Evolutionary conservation across 768 basidiomycete species (phyloP).

Genomic region (Serendipita indica): DNA sequence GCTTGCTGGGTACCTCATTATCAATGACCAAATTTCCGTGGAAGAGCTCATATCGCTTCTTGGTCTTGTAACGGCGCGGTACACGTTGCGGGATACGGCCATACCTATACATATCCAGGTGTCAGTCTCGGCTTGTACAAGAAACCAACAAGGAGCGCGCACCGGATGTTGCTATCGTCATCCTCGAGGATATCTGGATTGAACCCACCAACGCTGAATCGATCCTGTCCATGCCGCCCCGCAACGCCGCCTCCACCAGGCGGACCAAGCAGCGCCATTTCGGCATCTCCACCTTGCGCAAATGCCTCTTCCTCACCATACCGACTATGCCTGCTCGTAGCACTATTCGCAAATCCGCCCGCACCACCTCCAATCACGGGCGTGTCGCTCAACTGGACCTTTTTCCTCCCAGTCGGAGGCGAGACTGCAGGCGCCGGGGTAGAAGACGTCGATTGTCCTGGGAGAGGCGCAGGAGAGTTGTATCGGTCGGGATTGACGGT

Average conservation of each 20-base stretch:
- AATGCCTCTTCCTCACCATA: constrained; percentile 1
- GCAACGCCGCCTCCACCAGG: background rate
- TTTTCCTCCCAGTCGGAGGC: too few relatives aligned
- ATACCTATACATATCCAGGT: constrained; percentile 35
- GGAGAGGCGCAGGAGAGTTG: background rate
- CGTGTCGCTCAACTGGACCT: background rate
- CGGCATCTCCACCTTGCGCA: background rate
- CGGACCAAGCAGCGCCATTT: constrained; percentile 2
- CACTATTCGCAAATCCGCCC: too few relatives aligned
- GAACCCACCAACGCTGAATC: constrained; percentile 1
- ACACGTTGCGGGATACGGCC: constrained; percentile 85
- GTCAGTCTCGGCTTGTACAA: background rate
- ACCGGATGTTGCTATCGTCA: constrained; percentile 1
- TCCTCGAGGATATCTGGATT: background rate
- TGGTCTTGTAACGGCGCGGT: constrained; percentile 79
- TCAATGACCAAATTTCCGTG: constrained; percentile 91
- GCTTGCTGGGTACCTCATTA: constrained; percentile 76
- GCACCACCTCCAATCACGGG: background rate
- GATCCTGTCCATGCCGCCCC: background rate
- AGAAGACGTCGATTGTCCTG: background rate
- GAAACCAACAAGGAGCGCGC: background rate
- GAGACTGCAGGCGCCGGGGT: background rate
- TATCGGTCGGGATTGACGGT: constrained; percentile 1
- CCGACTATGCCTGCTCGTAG: background rate
- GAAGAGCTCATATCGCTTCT: constrained; percentile 85